These are phyloP conservation scores for Coelastrella sp. DNA, from an alignment of 139 green algal species.

Conservation along the genomic window DNA sequence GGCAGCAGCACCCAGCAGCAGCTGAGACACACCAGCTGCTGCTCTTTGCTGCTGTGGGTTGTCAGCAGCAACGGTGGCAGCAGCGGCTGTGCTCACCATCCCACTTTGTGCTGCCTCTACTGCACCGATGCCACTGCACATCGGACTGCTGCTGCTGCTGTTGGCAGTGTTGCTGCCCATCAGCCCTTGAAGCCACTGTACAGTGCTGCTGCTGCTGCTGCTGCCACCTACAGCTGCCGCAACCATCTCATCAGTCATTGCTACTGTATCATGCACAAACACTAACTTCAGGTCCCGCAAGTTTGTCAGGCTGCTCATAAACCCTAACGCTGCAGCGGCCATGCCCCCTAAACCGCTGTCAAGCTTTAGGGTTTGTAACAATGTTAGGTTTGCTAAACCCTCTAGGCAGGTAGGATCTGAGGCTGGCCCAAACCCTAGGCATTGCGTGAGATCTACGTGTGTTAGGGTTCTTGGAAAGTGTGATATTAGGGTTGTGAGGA, in stretches of 20 bases:
- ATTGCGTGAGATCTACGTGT: neutral
- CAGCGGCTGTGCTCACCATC: neutral
- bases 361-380: neutral
- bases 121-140: neutral
- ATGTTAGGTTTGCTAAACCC: neutral
- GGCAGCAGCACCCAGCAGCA: neutral
- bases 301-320: neutral
- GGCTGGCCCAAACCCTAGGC: neutral
- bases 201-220: neutral
- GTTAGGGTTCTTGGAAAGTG: neutral
- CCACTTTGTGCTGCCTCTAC: neutral
- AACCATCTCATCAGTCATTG: neutral
- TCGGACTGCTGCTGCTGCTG: constrained; percentile 2
- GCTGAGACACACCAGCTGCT: neutral
- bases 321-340: neutral
- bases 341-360: neutral
- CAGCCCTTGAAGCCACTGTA: neutral
- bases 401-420: neutral
- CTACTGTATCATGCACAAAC: neutral
- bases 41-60: neutral
- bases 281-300: constrained; percentile 24
- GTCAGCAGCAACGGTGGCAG: neutral
- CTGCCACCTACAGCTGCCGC: neutral
- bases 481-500: neutral
- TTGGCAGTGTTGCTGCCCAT: neutral